Evolutionary conservation across 208 protist genomes (phyloP).

Genomic region (Wallacemonas sp.): DNA sequence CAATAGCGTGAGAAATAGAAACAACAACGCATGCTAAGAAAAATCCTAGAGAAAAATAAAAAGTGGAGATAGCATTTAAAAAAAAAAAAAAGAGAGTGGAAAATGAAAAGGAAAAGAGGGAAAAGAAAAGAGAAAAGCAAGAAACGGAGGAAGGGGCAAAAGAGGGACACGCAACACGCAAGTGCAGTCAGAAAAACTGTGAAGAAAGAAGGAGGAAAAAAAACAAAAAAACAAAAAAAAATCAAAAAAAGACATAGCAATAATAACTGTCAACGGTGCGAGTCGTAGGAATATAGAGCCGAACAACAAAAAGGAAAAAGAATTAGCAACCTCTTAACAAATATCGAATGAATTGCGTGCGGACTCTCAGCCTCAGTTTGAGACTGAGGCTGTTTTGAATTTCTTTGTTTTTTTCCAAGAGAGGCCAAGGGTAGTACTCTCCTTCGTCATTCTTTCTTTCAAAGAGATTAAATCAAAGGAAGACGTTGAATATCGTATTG

Average conservation of each 20-base stretch:
- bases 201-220: slow-evolving; percentile 13
- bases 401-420: not conserved
- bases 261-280: not conserved
- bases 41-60: not conserved
- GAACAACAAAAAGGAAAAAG: slow-evolving; percentile 14
- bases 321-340: slow-evolving; percentile 6
- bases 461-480: not conserved
- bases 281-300: not conserved
- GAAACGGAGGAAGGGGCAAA: not conserved
- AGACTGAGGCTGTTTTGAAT: not conserved
- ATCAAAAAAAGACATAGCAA: slow-evolving; percentile 10
- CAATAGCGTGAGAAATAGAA: not conserved
- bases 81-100: not conserved
- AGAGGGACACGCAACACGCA: slow-evolving; percentile 5
- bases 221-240: slow-evolving; percentile 13
- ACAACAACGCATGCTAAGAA: not conserved
- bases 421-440: not conserved
- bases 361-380: too few species aligned
- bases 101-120: not conserved
- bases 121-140: not conserved
- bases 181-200: not conserved
- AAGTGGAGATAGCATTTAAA: not conserved
- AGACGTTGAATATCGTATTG: not conserved
- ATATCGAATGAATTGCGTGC: not conserved
- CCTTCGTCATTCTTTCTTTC: not conserved